Evolutionary conservation across 1,139 yeast species (phyloP).

Genomic region (Pichia inconspicua): DNA sequence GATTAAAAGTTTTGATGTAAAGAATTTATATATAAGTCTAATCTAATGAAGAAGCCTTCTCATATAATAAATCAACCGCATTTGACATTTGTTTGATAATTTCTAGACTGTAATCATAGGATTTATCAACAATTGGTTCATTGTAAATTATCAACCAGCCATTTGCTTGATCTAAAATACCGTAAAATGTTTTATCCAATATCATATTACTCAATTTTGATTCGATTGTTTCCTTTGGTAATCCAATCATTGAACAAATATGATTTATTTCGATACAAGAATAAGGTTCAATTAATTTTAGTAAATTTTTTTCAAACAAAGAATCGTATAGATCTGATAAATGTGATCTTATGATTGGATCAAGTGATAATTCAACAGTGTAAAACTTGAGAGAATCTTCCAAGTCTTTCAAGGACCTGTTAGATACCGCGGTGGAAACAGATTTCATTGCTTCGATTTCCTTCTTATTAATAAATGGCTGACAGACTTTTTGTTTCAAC

Average conservation of each 20-base stretch:
- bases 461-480: slow-evolving; percentile 51
- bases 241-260: slow-evolving; percentile 79
- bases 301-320: slow-evolving; percentile 82
- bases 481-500: slow-evolving; percentile 69
- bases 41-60: slow-evolving; percentile 63
- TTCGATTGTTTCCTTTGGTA: slow-evolving; percentile 84
- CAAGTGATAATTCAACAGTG: slow-evolving; percentile 71
- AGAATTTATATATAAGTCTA: slow-evolving; percentile 4
- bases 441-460: slow-evolving; percentile 90
- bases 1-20: not conserved
- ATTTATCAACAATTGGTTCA: slow-evolving; percentile 81
- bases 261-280: slow-evolving; percentile 89
- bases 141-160: slow-evolving; percentile 94
- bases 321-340: slow-evolving; percentile 91
- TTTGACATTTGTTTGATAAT: slow-evolving; percentile 79
- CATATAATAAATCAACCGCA: slow-evolving; percentile 87
- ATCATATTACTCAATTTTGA: slow-evolving; percentile 96
- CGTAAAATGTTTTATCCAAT: slow-evolving; percentile 85
- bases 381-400: slow-evolving; percentile 71
- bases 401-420: slow-evolving; percentile 85
- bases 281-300: slow-evolving; percentile 92
- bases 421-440: slow-evolving; percentile 80
- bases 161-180: slow-evolving; percentile 95
- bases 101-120: slow-evolving; percentile 82
- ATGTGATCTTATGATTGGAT: slow-evolving; percentile 84